phyloP scores from a whole-genome alignment of 768 basidiomycete genomes.

The Auriscalpium microsporum region DNA sequence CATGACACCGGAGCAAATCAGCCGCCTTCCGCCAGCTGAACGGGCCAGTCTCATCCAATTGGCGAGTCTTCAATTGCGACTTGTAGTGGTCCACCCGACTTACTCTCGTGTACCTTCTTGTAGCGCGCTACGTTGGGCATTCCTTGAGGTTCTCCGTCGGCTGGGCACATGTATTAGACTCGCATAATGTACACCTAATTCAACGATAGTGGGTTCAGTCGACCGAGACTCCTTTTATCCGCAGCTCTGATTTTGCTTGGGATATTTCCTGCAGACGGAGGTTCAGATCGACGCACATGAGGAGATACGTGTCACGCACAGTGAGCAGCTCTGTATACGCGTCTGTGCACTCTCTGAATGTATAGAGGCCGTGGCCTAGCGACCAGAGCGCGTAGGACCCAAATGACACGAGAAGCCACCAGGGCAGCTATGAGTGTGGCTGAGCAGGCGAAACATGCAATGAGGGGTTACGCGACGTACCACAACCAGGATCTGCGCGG shows the following conservation, averaged over 20 bases:
- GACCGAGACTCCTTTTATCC: conserved; percentile 12
- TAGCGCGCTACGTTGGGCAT: conserved; percentile 14
- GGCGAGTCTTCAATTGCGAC: conserved; percentile 37
- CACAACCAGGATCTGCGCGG: conserved; percentile 47
- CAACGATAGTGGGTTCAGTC: conserved; percentile 1
- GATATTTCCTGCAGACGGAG: conserved; percentile 10
- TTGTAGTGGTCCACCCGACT: neutral
- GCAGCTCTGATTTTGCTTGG: conserved; percentile 15
- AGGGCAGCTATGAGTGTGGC: conserved; percentile 51
- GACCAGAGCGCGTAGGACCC: conserved; percentile 75
- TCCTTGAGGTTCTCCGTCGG: neutral
- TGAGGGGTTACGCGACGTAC: conserved; percentile 30
- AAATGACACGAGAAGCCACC: conserved; percentile 75
- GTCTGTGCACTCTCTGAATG: conserved; percentile 71
- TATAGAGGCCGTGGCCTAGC: conserved; percentile 66
- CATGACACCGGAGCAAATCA: conserved; percentile 83
- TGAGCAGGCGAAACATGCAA: neutral
- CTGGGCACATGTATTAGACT: neutral
- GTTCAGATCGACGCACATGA: neutral
- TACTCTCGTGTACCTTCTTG: neutral
- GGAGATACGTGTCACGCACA: conserved; percentile 31
- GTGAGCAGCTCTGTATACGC: conserved; percentile 62
- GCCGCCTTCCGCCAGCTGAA: conserved; percentile 62
- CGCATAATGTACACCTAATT: neutral
- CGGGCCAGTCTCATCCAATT: conserved; percentile 74